phyloP scores from a whole-genome alignment of 1,284 basidiomycete genomes.

The Phenoliferia sp. region DNA sequence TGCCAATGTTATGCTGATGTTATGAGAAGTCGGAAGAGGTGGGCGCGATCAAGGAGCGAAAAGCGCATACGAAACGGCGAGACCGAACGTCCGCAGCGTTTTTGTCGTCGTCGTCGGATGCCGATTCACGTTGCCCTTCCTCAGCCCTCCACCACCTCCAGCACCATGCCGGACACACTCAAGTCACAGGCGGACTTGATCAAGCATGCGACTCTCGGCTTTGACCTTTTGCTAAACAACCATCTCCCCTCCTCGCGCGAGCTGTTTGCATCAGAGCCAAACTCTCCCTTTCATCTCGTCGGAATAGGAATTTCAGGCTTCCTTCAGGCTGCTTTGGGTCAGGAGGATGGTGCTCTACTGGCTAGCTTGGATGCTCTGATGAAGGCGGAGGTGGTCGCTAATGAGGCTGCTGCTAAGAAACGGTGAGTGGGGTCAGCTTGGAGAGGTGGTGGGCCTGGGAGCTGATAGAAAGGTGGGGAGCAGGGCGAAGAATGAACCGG shows the following conservation, averaged over 20 bases:
- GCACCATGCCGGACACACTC: too few relatives aligned
- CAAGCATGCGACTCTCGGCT: slow-evolving; percentile 2
- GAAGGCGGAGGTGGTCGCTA: slow-evolving; percentile 24
- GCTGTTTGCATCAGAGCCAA: slow-evolving; percentile 7
- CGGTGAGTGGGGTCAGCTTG: background rate
- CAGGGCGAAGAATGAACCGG: slow-evolving; percentile 5
- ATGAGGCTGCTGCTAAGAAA: slow-evolving; percentile 9
- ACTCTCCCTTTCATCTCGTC: slow-evolving; percentile 23
- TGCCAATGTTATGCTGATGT: too few relatives aligned
- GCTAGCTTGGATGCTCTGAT: slow-evolving; percentile 22
- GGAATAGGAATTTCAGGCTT: slow-evolving; percentile 31
- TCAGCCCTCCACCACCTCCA: background rate
- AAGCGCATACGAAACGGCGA: too few relatives aligned
- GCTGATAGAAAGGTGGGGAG: background rate
- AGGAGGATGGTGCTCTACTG: slow-evolving; percentile 28
- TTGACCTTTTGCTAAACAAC: slow-evolving; percentile 32
- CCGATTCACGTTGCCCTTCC: background rate
- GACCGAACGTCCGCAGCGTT: too few relatives aligned
- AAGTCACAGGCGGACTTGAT: background rate
- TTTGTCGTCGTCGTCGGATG: background rate
- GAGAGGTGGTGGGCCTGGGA: background rate
- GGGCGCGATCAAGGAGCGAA: too few relatives aligned
- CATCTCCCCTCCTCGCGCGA: slow-evolving; percentile 13
- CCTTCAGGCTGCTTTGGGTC: slow-evolving; percentile 26
- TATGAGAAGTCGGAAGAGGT: too few relatives aligned